Conservation (phyloP, 148 eudicot genomes). For the Fagopyrum esculentum region DNA sequence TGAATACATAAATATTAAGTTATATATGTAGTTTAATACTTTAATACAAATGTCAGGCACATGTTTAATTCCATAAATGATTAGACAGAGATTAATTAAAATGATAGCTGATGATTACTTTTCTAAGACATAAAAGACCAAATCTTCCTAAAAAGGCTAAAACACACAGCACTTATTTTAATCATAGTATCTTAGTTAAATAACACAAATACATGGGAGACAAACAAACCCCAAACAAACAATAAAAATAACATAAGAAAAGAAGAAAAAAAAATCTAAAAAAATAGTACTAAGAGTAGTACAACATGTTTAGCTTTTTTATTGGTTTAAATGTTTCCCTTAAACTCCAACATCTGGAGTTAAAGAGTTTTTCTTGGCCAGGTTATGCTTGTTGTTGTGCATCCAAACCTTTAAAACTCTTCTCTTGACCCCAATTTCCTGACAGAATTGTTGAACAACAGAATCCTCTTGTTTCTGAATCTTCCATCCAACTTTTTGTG, state of each 20-base stretch:
- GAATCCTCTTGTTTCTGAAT: constrained; percentile 62
- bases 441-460: constrained; percentile 58
- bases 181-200: constrained; percentile 10
- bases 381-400: constrained; percentile 64
- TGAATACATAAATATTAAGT: not conserved
- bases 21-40: not conserved
- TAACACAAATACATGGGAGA: constrained; percentile 1
- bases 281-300: not conserved
- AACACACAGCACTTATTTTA: constrained; percentile 6
- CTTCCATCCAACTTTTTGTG: constrained; percentile 70
- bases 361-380: constrained; percentile 41
- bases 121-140: not conserved
- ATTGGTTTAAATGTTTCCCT: not conserved
- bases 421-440: constrained; percentile 61
- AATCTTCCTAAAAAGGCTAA: not conserved
- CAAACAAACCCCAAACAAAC: constrained; percentile 7
- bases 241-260: not conserved
- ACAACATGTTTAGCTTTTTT: not conserved
- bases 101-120: not conserved
- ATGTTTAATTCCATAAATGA: not conserved
- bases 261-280: not conserved
- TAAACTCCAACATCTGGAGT: not conserved
- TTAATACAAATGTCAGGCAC: not conserved
- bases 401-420: constrained; percentile 71
- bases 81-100: not conserved